phyloP scores from a whole-genome alignment of 2,329 filamentous ascomycete genomes.

The Beauveria asiatica region DNA sequence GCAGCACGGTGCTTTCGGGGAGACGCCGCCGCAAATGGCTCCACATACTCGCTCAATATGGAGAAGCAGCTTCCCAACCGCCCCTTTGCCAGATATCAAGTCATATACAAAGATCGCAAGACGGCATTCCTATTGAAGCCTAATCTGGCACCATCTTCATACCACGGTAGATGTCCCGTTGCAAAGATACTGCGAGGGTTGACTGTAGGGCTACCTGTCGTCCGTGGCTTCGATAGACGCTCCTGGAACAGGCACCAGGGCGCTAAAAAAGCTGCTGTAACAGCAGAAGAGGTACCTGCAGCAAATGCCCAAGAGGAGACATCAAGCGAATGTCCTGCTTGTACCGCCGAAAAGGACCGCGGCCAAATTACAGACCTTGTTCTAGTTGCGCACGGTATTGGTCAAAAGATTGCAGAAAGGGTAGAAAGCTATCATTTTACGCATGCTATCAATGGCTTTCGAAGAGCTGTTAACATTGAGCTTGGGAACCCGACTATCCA shows the following conservation, averaged over 20 bases:
- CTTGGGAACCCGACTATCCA: conserved; percentile 67
- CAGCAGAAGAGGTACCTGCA: conserved; percentile 19
- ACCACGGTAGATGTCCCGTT: conserved; percentile 74
- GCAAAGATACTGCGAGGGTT: conserved; percentile 76
- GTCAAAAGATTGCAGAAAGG: conserved; percentile 88
- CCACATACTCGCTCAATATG: conserved; percentile 26
- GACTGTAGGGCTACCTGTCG: conserved; percentile 76
- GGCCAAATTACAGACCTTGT: conserved; percentile 78
- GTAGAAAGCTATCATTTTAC: conserved; percentile 98
- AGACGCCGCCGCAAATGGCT: conserved; percentile 49
- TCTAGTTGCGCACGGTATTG: conserved; percentile 89
- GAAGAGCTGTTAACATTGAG: conserved; percentile 78
- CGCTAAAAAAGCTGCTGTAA: conserved; percentile 28
- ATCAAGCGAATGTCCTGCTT: conserved; percentile 41
- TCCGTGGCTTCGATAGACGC: conserved; percentile 75
- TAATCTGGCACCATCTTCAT: conserved; percentile 73
- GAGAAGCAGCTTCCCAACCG: conserved; percentile 35
- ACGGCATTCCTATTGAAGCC: conserved; percentile 83
- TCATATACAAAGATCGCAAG: conserved; percentile 72
- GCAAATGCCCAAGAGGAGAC: conserved; percentile 19
- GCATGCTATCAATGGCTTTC: conserved; percentile 85
- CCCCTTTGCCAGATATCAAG: conserved; percentile 66
- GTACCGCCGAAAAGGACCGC: conserved; percentile 53
- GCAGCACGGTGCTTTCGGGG: conserved; percentile 51
- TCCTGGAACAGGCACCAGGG: conserved; percentile 67